Conservation (phyloP, 495 filamentous ascomycete genomes). For the Achaetomiella virescens region DNA sequence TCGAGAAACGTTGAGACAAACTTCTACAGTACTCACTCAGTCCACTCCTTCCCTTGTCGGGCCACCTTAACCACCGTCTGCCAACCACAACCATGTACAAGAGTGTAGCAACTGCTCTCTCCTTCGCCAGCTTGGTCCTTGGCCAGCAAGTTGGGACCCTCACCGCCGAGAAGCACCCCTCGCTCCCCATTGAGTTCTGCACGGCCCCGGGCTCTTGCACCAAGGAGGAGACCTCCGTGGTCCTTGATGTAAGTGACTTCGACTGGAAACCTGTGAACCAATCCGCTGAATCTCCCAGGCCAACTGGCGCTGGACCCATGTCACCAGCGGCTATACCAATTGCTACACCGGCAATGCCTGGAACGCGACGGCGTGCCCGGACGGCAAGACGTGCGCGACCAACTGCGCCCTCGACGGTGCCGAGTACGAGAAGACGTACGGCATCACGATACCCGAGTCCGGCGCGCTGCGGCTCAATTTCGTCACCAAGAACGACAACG, state of each 20-base stretch:
- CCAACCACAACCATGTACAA: constrained; percentile 19
- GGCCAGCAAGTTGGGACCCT: constrained; percentile 48
- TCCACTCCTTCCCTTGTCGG: not conserved
- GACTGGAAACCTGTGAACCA: not conserved
- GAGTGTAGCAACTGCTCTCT: constrained; percentile 21
- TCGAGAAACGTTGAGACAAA: not conserved
- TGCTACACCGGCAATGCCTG: constrained; percentile 59
- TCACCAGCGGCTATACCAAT: constrained; percentile 48
- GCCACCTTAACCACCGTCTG: not conserved
- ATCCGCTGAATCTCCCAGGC: constrained; percentile 18
- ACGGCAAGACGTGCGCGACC: constrained; percentile 47
- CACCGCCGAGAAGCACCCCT: constrained; percentile 50
- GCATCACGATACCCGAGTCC: constrained; percentile 48
- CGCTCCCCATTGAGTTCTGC: constrained; percentile 51
- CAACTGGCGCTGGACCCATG: constrained; percentile 67
- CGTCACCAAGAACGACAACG: constrained; percentile 44
- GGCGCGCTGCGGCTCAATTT: constrained; percentile 52
- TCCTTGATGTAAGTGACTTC: constrained; percentile 42
- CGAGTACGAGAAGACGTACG: constrained; percentile 55
- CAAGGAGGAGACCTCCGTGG: constrained; percentile 43
- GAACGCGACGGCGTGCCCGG: constrained; percentile 50
- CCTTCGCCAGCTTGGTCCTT: constrained; percentile 32
- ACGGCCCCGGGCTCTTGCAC: constrained; percentile 46
- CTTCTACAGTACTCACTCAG: not conserved
- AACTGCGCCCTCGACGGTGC: constrained; percentile 62